Evolutionary conservation across 441 rosid genomes (phyloP).

Genomic region (Arabidopsis lyrata): DNA sequence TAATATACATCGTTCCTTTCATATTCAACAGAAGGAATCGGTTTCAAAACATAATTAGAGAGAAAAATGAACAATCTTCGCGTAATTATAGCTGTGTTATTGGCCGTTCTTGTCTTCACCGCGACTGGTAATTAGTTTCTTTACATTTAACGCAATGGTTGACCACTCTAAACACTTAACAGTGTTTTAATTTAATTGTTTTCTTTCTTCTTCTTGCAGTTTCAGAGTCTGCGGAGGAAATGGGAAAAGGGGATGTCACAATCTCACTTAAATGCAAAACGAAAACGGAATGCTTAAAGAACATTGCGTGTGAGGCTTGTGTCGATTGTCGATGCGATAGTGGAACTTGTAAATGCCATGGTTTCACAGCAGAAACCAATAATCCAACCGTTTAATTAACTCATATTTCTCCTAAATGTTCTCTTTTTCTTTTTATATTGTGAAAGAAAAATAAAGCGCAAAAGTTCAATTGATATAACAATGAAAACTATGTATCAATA

Average conservation of each 20-base stretch:
- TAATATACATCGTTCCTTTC: not conserved
- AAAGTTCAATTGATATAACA: not conserved
- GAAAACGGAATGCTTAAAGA: not conserved
- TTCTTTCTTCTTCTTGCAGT: not conserved
- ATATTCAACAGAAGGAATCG: not conserved
- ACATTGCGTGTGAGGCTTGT: not conserved
- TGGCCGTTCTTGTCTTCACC: slow-evolving; percentile 5
- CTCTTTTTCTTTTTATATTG: not conserved
- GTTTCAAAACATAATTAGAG: not conserved
- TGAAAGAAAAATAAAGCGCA: not conserved
- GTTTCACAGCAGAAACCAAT: not conserved
- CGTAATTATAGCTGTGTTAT: not conserved
- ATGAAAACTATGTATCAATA: not conserved
- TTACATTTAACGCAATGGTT: not conserved
- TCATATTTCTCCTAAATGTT: not conserved
- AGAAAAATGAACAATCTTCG: not conserved
- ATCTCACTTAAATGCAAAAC: not conserved
- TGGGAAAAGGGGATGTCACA: not conserved
- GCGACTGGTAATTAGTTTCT: not conserved
- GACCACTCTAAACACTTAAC: not conserved
- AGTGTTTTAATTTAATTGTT: not conserved
- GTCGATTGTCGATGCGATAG: not conserved
- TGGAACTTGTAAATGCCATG: not conserved
- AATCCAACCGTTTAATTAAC: not conserved
- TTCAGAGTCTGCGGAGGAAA: not conserved